Base-by-base conservation (phyloP, 768 basidiomycete genomes). In the Boletus rubropictus region DNA sequence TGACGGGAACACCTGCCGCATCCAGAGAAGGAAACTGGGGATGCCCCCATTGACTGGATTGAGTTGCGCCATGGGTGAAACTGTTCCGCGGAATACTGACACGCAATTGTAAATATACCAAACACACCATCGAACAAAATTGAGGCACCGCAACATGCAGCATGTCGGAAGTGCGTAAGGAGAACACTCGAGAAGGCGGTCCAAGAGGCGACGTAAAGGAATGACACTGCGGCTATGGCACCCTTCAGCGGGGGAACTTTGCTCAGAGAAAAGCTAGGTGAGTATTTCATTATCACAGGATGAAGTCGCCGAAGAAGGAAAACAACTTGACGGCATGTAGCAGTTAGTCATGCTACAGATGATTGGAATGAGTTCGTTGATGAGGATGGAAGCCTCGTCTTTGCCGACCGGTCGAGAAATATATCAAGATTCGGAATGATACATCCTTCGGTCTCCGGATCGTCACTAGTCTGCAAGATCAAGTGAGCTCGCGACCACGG, bases 401-500 rank as follows among this genome's bases (percentile, higher is more conserved):
- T 52, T 35, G 49, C 33, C 38, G 25, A 46, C 42, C 20, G 58
- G 63, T 63, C 46, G 56, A 60, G 37, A 49, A 20, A 48, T 49
- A 12, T 28, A 49, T 52, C 60, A 29, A 59, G 61, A 61, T 63
- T 44, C 44, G 42, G 48, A 31, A 21, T 36, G 22, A 33, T 24
- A 22, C 37, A 34, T 47, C 35, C 37, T 57, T 24, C 25, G 39
- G 42, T 20, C 50, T 48, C 47, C 50, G 44, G 55, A 53, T 59
- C 46, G 49, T 39, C 48, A 32, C 27, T 41, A 28, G 34, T 8
- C 44, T 39, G 39, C 36, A 49, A 33, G 39, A 56, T 49, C 53
- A 21, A 42, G 32, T 22, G 46, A 22, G 35, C 49, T 44, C 48
- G 38, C 39, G 51, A 38, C 39, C 31, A 34, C 46, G 15, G 59